Base-by-base conservation (phyloP, 805 yeast species). In the Candida sonorensis region DNA sequence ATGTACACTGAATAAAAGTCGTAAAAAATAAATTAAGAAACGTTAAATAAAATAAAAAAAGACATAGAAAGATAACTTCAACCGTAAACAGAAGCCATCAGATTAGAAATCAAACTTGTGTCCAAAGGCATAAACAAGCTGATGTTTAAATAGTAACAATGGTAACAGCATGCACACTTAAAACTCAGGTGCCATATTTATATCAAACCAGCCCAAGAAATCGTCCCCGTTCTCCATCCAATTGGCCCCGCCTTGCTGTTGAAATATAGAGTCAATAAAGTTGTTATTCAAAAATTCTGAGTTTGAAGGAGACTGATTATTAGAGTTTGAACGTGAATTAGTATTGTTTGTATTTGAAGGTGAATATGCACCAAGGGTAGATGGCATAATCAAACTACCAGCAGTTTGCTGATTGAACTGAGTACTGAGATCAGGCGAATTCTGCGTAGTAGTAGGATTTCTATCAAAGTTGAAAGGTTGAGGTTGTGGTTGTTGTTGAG, bases 161-260 rank as follows among this genome's bases (percentile, higher is more conserved):
- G n/a, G n/a, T n/a, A 18, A 9, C 9, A 18, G 9, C 6, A 6
- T 18, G 9, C 9, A 7, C 9, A 18, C 9, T 18, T 9, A 23
- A 47, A 75, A 75, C 38, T 72, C 79, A 0, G 78, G 79, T 4
- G 74, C 76, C 80, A 72, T 74, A 48, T 81, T 81, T 54, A 77
- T 76, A 52, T 85, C 95, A 64, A 88, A 82, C 95, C 95, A 88
- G 10, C 97, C 97, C 29, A 88, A 62, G 48, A 88, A 81, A 52
- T 88, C 97, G 50, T 88, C 97, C 28, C 69, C 71, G 32, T 77
- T 84, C 50, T 84, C 87, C 51, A 79, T 70, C 95, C 94, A 85
- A 19, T 86, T 88, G 21, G 79, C 75, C 17, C 87, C 81, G 45
- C 83, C 92, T 53, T 81, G 86, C 51, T 81, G 86, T 51, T 81